phyloP scores from a whole-genome alignment of 257 asterid species.

The Perilla frutescens region DNA sequence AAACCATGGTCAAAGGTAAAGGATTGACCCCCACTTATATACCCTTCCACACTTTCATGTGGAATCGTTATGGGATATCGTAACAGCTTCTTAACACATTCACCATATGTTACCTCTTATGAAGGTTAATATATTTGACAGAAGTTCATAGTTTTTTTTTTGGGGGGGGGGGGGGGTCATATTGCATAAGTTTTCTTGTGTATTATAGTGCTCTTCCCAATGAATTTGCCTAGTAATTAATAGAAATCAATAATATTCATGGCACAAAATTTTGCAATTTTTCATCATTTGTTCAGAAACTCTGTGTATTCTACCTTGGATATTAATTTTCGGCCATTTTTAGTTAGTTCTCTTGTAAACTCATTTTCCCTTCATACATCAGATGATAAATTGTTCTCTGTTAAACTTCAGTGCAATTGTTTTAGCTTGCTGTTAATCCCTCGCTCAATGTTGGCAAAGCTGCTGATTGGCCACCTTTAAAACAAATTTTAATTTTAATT shows the following conservation, averaged over 20 bases:
- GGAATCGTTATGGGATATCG: no score
- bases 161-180: no score
- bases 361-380: background rate
- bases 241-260: no score
- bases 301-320: background rate
- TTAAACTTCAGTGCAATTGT: conserved; percentile 17
- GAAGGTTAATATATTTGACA: no score
- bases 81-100: no score
- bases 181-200: background rate
- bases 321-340: background rate
- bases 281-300: background rate
- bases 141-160: background rate
- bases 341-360: background rate
- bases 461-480: conserved; percentile 25
- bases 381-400: conserved; percentile 2
- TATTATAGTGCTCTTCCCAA: no score
- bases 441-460: conserved; percentile 12
- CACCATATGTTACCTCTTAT: background rate
- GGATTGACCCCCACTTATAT: no score
- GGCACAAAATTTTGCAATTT: no score
- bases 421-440: conserved; percentile 13
- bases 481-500: conserved; percentile 12
- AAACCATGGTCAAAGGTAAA: no score
- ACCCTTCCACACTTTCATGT: no score
- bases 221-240: no score